These are phyloP conservation scores for Angomonas ambiguus DNA, from an alignment of 208 protist genomes.

Conservation along the genomic window DNA sequence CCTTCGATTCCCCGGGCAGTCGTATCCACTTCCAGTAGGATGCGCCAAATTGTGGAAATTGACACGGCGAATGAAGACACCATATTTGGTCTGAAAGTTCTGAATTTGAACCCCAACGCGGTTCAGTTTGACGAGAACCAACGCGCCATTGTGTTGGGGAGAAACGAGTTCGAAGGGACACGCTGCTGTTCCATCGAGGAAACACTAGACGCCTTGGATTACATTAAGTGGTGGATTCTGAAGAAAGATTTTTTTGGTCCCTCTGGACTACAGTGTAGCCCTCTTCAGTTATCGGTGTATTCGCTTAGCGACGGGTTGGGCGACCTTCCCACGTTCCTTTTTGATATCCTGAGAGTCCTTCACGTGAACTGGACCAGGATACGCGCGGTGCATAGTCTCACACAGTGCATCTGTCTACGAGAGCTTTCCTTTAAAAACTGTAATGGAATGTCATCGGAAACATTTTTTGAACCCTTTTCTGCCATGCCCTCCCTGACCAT, in stretches of 20 bases:
- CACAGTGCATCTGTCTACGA: background rate
- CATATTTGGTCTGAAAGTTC: background rate
- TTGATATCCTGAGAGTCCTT: background rate
- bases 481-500: background rate
- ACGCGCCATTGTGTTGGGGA: background rate
- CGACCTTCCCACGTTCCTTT: background rate
- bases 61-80: background rate
- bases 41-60: background rate
- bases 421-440: background rate
- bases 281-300: background rate
- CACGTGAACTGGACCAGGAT: background rate
- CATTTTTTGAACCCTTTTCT: background rate
- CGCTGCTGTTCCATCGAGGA: background rate
- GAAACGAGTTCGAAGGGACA: background rate
- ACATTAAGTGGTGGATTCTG: background rate
- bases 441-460: background rate
- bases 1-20: background rate
- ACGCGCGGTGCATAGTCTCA: background rate
- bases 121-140: background rate
- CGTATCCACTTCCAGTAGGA: background rate
- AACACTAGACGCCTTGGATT: background rate
- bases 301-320: background rate
- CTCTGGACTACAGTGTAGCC: background rate
- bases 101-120: background rate
- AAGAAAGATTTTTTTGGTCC: background rate